A percentile compares a stretch with the other conserved stretches of the same genome.
Conservation (phyloP, 768 basidiomycete genomes). For the Lactifluus subvellereus region DNA sequence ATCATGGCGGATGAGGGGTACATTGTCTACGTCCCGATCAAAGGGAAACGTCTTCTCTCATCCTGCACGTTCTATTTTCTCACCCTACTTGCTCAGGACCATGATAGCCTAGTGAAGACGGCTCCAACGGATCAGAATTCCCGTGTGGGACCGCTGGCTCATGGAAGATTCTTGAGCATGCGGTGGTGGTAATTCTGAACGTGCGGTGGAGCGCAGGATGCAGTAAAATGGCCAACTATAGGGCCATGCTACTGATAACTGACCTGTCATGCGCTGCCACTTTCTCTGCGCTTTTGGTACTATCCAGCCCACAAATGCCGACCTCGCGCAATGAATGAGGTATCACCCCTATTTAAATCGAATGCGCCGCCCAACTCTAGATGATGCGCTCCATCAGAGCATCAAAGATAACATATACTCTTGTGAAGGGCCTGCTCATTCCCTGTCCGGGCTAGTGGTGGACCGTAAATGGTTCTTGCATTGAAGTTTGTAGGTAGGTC, state of each 20-base stretch:
- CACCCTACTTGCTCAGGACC: background rate
- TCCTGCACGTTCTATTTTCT: background rate
- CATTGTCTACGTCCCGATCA: background rate
- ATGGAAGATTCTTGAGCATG: background rate
- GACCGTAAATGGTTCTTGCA: background rate
- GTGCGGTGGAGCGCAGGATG: background rate
- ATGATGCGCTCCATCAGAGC: constrained; percentile 5
- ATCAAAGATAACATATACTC: background rate
- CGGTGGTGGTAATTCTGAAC: background rate
- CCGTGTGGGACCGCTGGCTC: background rate
- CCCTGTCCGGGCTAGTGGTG: background rate
- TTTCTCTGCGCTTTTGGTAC: background rate
- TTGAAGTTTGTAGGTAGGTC: background rate
- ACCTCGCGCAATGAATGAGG: background rate
- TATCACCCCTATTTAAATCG: background rate
- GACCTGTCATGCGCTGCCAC: background rate
- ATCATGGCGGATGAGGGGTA: background rate
- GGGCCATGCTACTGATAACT: background rate
- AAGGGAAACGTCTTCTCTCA: background rate
- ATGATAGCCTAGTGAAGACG: background rate
- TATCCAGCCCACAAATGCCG: background rate
- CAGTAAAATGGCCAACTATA: background rate
- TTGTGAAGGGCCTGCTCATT: background rate
- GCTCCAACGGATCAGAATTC: background rate
- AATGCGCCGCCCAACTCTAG: background rate